Evolutionary conservation across 345 rosid genomes (phyloP), one percentile per base, ranked within the genome.

Genomic region (Eucalyptus viminalis): DNA sequence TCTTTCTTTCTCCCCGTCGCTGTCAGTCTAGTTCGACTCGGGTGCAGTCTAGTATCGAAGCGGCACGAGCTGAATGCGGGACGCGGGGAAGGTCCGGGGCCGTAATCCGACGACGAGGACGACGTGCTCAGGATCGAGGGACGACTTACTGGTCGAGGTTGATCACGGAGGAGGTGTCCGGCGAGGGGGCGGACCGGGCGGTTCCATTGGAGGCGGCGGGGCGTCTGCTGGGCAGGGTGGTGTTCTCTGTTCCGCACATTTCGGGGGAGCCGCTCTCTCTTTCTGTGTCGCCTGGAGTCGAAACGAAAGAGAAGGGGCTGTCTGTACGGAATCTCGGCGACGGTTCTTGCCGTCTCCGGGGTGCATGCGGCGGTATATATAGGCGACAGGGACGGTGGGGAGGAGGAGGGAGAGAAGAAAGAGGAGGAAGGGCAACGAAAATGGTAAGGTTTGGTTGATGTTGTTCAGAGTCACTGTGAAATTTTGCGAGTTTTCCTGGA

Each of bases 61-160:
- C 85, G 85, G 44, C 47, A 0, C 83, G 24, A 24, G 13, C 83
- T 40, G 27, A 11, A 76, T 76, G 85, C 47, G 29, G 29, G 7
- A 53, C 47, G 13, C 27, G 27, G 15, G 83, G 14, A 40, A 76
- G 85, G 47, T 11, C 4, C 47, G 9, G 27, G 25, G 13, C 43
- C 47, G 14, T 44, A 2, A 37, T 22, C 85, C 29, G 27, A 22
- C 2, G 47, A 21, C 47, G 83, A 76, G 37, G 21, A 5, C 25
- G 86, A 16, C 25, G 17, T 34, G 34, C 9, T 4, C 16, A 29
- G 27, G 8, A 29, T 22, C 8, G 44, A n/a, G n/a, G 8, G 3
- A 2, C 22, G 27, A 90, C 92, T 86, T 67, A 95, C 96, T 88
- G 91, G 14, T 93, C 94, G 37, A 95, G 94, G 87, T 94, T 91